phyloP scores from a whole-genome alignment of 2,329 filamentous ascomycete genomes.

The Colletotrichum spinosum region DNA sequence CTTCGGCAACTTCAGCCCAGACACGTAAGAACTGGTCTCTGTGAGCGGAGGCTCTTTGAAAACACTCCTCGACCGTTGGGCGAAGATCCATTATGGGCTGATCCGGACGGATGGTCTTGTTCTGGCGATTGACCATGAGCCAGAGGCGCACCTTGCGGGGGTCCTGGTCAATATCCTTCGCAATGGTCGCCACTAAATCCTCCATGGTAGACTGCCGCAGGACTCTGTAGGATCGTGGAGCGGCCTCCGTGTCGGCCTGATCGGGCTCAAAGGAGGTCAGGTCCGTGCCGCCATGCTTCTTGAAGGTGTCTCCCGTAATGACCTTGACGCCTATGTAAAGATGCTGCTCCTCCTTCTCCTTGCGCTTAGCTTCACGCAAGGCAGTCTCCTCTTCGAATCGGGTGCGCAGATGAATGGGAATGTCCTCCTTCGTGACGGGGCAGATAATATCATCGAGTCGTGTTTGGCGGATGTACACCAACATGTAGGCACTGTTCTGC shows the following conservation, averaged over 20 bases:
- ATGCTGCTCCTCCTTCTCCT: conserved; percentile 94
- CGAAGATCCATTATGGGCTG: conserved; percentile 82
- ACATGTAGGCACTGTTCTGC: conserved; percentile 93
- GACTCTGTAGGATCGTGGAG: conserved; percentile 78
- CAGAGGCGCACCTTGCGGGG: conserved; percentile 82
- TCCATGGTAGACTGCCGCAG: conserved; percentile 80
- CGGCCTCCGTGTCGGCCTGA: conserved; percentile 70
- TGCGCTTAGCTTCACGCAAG: conserved; percentile 79
- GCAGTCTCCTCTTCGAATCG: conserved; percentile 85
- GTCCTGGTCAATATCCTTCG: conserved; percentile 75
- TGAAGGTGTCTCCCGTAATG: conserved; percentile 85
- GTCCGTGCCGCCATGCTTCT: conserved; percentile 85
- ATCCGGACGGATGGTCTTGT: conserved; percentile 94
- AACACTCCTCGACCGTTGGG: conserved; percentile 81
- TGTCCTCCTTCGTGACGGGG: conserved; percentile 80
- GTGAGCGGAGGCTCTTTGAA: conserved; percentile 63
- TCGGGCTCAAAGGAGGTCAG: conserved; percentile 76
- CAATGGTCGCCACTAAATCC: conserved; percentile 79
- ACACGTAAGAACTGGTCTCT: conserved; percentile 81
- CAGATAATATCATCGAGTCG: conserved; percentile 85
- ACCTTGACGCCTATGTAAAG: conserved; percentile 89
- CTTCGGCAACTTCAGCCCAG: conserved; percentile 85
- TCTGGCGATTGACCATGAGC: conserved; percentile 99
- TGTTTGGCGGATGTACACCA: conserved; percentile 95
- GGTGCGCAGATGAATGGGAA: conserved; percentile 79